Conservation (phyloP, 345 rosid genomes). For the Eucalyptus shirleyi region DNA sequence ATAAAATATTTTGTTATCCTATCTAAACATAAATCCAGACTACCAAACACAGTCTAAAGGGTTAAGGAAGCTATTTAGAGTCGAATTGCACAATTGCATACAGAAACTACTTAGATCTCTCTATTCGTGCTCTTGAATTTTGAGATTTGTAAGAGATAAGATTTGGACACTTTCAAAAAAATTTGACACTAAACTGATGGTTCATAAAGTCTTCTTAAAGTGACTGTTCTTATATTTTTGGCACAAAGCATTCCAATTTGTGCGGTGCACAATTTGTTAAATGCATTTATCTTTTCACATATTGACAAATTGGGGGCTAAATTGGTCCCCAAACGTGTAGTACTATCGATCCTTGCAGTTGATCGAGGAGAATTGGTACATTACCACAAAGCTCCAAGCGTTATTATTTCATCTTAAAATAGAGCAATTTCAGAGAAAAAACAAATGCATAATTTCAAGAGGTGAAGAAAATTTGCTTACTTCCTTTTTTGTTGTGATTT, state of each 20-base stretch:
- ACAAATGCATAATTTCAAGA: background rate
- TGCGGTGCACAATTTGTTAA: background rate
- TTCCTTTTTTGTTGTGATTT: background rate
- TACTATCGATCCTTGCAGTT: background rate
- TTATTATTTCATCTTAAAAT: background rate
- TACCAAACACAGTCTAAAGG: background rate
- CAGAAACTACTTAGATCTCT: background rate
- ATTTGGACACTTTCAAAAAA: background rate
- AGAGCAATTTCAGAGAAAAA: background rate
- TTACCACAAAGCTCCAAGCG: background rate
- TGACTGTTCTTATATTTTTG: background rate
- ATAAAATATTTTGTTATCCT: background rate
- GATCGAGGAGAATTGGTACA: background rate
- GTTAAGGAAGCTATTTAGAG: background rate
- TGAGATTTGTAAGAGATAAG: background rate
- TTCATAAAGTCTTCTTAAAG: background rate
- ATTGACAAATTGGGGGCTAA: background rate
- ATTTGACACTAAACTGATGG: background rate
- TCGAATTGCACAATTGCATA: background rate
- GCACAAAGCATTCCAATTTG: background rate
- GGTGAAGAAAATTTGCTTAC: background rate
- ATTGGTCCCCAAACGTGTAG: background rate
- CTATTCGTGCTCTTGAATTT: background rate
- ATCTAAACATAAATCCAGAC: background rate
- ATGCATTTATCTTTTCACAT: background rate